phyloP scores from a whole-genome alignment of 2,329 filamentous ascomycete genomes.

The Phialophora expanda region DNA sequence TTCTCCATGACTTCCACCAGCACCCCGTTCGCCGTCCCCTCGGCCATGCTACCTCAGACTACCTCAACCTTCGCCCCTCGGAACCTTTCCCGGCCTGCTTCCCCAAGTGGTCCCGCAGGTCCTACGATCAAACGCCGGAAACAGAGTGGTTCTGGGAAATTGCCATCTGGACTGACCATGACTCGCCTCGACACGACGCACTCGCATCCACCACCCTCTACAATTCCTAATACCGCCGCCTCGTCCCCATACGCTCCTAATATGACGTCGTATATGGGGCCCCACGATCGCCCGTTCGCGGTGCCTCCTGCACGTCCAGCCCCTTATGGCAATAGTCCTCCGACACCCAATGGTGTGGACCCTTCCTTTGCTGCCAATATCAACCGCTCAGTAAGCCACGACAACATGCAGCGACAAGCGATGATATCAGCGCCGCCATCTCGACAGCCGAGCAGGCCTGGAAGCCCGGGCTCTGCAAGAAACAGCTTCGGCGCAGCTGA shows the following conservation, averaged over 20 bases:
- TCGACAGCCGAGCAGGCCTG: conserved; percentile 75
- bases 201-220: conserved; percentile 37
- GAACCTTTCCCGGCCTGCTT: conserved; percentile 73
- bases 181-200: conserved; percentile 72
- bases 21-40: conserved; percentile 48
- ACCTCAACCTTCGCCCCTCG: conserved; percentile 61
- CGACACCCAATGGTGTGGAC: conserved; percentile 70
- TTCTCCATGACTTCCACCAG: conserved; percentile 45
- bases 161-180: conserved; percentile 79
- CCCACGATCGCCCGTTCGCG: conserved; percentile 55
- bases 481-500: conserved; percentile 51
- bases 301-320: conserved; percentile 50
- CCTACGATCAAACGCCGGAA: conserved; percentile 82
- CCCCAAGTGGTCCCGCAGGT: conserved; percentile 68
- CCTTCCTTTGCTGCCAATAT: conserved; percentile 62
- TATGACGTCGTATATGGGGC: conserved; percentile 46
- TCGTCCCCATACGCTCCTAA: conserved; percentile 51
- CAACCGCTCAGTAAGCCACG: conserved; percentile 67
- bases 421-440: conserved; percentile 75
- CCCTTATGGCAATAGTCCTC: conserved; percentile 64
- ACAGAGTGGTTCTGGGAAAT: conserved; percentile 69
- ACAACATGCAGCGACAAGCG: conserved; percentile 67
- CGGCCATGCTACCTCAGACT: conserved; percentile 47
- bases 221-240: conserved; percentile 49
- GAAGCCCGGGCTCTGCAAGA: conserved; percentile 66